These are phyloP conservation scores for Kwoniella mangroviensis DNA, from an alignment of 768 basidiomycete genomes.

Conservation along the genomic window DNA sequence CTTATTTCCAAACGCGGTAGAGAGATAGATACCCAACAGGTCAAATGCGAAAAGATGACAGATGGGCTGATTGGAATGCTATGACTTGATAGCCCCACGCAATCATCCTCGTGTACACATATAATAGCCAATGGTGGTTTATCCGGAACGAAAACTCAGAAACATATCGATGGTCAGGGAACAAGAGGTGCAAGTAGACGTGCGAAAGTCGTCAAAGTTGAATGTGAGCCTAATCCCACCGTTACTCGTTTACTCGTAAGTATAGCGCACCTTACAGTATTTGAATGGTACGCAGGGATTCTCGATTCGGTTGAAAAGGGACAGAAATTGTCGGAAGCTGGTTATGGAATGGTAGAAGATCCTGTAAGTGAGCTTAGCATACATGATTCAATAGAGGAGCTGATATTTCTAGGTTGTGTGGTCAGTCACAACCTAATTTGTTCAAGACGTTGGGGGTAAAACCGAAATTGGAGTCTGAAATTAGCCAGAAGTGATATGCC, in stretches of 20 bases:
- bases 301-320: slow-evolving; percentile 47
- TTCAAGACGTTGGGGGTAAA: slow-evolving; percentile 39
- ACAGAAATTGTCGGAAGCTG: slow-evolving; percentile 39
- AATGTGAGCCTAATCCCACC: slow-evolving; percentile 35
- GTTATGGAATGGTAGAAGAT: slow-evolving; percentile 46
- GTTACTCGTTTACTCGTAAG: no score
- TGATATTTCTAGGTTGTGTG: not conserved
- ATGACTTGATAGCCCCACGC: slow-evolving; percentile 31
- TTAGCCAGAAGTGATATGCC: not conserved
- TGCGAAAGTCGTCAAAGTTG: slow-evolving; percentile 46
- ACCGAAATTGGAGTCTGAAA: slow-evolving; percentile 27
- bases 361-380: slow-evolving; percentile 31
- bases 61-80: not conserved
- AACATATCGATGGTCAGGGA: slow-evolving; percentile 50
- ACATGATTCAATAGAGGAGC: not conserved
- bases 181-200: slow-evolving; percentile 38
- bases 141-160: slow-evolving; percentile 50
- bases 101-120: slow-evolving; percentile 46
- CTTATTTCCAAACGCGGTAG: no score
- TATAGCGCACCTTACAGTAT: no score
- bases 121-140: slow-evolving; percentile 48
- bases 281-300: slow-evolving; percentile 32
- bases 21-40: no score
- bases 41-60: no score
- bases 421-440: slow-evolving; percentile 38